A percentile compares a stretch with the other conserved stretches of the same genome.
Conservation (phyloP, 1,139 yeast genomes). For the Sugiyamaella castrensis region DNA sequence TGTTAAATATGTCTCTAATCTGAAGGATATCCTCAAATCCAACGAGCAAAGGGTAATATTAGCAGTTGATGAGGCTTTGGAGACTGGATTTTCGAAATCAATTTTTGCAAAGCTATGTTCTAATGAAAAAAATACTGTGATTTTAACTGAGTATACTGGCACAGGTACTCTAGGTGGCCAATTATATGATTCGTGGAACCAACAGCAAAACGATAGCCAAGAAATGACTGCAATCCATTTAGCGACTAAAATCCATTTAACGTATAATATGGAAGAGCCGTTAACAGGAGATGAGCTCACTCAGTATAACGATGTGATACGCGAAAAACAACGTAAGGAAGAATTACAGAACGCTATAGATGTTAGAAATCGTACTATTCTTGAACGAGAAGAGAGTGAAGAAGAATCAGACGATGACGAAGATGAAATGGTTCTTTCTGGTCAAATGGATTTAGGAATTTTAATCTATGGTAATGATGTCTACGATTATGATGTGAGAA, state of each 20-base stretch:
- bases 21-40: conserved; percentile 54
- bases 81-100: conserved; percentile 60
- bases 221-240: conserved; percentile 20
- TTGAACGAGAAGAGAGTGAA: conserved; percentile 46
- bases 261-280: conserved; percentile 28
- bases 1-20: conserved; percentile 53
- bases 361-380: conserved; percentile 52
- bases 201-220: conserved; percentile 19
- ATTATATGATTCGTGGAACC: conserved; percentile 59
- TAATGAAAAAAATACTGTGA: conserved; percentile 63
- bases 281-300: conserved; percentile 39
- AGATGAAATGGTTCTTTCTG: conserved; percentile 29
- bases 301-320: conserved; percentile 31
- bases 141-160: conserved; percentile 65
- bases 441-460: conserved; percentile 35
- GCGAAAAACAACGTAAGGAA: conserved; percentile 44
- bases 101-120: conserved; percentile 59
- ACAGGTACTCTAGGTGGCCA: conserved; percentile 43
- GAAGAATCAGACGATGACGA: conserved; percentile 34
- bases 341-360: conserved; percentile 55
- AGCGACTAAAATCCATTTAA: conserved; percentile 26
- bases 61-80: conserved; percentile 70
- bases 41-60: conserved; percentile 78
- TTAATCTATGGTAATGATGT: conserved; percentile 40
- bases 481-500: conserved; percentile 62